Evolutionary conservation across 2,329 filamentous ascomycete genomes (phyloP).

Genomic region (Geosmithia putterillii): DNA sequence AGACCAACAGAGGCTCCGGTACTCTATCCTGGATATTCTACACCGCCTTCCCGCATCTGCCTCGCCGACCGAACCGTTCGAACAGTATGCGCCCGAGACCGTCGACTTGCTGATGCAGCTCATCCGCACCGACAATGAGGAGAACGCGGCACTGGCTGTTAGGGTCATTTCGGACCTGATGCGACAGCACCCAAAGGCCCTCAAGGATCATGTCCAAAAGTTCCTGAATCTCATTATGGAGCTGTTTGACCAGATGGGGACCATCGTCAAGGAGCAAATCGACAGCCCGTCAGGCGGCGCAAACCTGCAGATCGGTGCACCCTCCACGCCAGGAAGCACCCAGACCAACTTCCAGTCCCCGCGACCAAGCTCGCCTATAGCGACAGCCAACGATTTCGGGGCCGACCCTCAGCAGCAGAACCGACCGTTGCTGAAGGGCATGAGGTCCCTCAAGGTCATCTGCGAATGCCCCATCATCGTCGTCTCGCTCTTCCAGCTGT

Average conservation of each 20-base stretch:
- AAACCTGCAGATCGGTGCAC: slow-evolving; percentile 40
- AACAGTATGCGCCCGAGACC: slow-evolving; percentile 77
- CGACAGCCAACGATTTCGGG: slow-evolving; percentile 68
- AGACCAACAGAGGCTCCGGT: slow-evolving; percentile 61
- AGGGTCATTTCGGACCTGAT: slow-evolving; percentile 97
- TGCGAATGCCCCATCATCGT: slow-evolving; percentile 98
- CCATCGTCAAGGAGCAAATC: slow-evolving; percentile 89
- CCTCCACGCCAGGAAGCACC: slow-evolving; percentile 54
- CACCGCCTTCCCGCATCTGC: slow-evolving; percentile 66
- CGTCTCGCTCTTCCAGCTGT: slow-evolving; percentile 93
- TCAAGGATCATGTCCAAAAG: slow-evolving; percentile 67
- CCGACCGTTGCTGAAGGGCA: slow-evolving; percentile 75
- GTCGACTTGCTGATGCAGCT: slow-evolving; percentile 84
- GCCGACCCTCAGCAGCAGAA: slow-evolving; percentile 71
- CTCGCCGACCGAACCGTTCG: slow-evolving; percentile 67
- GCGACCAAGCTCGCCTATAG: slow-evolving; percentile 78
- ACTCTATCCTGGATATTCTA: slow-evolving; percentile 87
- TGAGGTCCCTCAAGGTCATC: slow-evolving; percentile 98
- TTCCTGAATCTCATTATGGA: slow-evolving; percentile 90
- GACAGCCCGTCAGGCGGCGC: slow-evolving; percentile 55
- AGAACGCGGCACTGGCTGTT: slow-evolving; percentile 96
- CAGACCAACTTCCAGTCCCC: slow-evolving; percentile 74
- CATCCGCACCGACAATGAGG: slow-evolving; percentile 88
- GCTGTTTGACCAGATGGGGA: slow-evolving; percentile 90
- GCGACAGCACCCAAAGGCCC: slow-evolving; percentile 77